Conservation (phyloP, 192 early-diverging fungal genomes). For the Dissophora globulifera region DNA sequence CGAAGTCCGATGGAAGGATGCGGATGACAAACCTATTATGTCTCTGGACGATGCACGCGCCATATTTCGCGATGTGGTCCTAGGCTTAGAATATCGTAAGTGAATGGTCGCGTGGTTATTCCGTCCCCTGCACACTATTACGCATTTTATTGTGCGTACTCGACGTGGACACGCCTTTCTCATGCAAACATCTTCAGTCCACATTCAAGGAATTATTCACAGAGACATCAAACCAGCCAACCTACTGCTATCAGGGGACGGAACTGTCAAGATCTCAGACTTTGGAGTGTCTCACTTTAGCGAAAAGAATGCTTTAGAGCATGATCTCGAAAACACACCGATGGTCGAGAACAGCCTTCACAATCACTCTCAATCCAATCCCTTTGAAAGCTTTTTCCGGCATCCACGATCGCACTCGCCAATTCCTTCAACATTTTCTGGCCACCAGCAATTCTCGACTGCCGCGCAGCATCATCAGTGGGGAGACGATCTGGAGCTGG, state of each 20-base stretch:
- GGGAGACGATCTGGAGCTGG: slow-evolving; percentile 84
- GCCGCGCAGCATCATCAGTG: slow-evolving; percentile 53
- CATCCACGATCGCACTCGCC: slow-evolving; percentile 45
- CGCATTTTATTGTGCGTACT: neutral
- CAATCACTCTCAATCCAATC: slow-evolving; percentile 24
- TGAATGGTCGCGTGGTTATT: neutral
- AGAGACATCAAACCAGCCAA: slow-evolving; percentile 99
- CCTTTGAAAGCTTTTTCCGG: slow-evolving; percentile 38
- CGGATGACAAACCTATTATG: slow-evolving; percentile 70
- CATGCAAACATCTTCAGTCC: slow-evolving; percentile 63
- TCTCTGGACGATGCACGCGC: slow-evolving; percentile 69
- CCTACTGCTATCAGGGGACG: slow-evolving; percentile 78
- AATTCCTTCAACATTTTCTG: slow-evolving; percentile 1
- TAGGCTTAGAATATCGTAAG: slow-evolving; percentile 92
- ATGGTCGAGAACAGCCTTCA: slow-evolving; percentile 28
- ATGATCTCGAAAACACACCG: slow-evolving; percentile 50
- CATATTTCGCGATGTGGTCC: slow-evolving; percentile 91
- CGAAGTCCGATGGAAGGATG: slow-evolving; percentile 90
- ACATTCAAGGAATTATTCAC: slow-evolving; percentile 95
- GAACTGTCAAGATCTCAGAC: slow-evolving; percentile 95
- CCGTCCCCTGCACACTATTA: neutral
- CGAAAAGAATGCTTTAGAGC: slow-evolving; percentile 48
- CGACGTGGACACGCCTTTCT: neutral
- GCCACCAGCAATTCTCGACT: slow-evolving; percentile 32
- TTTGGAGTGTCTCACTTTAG: slow-evolving; percentile 97